Conservation (phyloP, 768 basidiomycete species). For the Boletus barrowsii region DNA sequence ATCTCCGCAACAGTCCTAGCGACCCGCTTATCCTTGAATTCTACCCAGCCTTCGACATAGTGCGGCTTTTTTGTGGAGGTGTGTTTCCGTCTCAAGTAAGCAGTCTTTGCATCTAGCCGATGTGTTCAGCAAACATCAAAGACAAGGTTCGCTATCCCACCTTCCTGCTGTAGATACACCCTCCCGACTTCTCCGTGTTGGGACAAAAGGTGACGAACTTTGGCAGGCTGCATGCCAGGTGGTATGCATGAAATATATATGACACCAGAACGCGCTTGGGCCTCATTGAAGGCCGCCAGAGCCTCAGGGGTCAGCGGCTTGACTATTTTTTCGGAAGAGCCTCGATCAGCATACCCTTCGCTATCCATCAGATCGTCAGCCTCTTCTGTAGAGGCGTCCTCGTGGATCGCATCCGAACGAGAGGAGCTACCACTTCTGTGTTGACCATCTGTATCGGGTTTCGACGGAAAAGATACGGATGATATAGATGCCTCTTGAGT, state of each 20-base stretch:
- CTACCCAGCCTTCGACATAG: slow-evolving; percentile 97
- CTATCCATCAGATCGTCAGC: slow-evolving; percentile 43
- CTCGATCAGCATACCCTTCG: slow-evolving; percentile 56
- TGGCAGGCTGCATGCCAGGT: slow-evolving; percentile 95
- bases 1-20: slow-evolving; percentile 89
- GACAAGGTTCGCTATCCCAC: slow-evolving; percentile 37
- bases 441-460: not conserved
- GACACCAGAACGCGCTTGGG: slow-evolving; percentile 76
- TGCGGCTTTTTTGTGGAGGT: slow-evolving; percentile 83
- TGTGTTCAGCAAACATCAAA: not conserved
- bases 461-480: not conserved
- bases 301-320: slow-evolving; percentile 76
- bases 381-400: slow-evolving; percentile 28
- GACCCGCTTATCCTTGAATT: slow-evolving; percentile 91
- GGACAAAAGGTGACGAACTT: slow-evolving; percentile 91
- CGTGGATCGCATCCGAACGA: slow-evolving; percentile 14
- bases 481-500: not conserved
- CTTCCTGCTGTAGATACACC: slow-evolving; percentile 92
- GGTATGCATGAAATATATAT: slow-evolving; percentile 96
- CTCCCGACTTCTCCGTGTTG: slow-evolving; percentile 87
- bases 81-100: slow-evolving; percentile 77
- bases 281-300: slow-evolving; percentile 68
- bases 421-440: not conserved
- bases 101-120: slow-evolving; percentile 73
- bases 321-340: slow-evolving; percentile 43